These are phyloP conservation scores for Larix kaempferi DNA, from an alignment of 75 land plant genomes.

Conservation along the genomic window DNA sequence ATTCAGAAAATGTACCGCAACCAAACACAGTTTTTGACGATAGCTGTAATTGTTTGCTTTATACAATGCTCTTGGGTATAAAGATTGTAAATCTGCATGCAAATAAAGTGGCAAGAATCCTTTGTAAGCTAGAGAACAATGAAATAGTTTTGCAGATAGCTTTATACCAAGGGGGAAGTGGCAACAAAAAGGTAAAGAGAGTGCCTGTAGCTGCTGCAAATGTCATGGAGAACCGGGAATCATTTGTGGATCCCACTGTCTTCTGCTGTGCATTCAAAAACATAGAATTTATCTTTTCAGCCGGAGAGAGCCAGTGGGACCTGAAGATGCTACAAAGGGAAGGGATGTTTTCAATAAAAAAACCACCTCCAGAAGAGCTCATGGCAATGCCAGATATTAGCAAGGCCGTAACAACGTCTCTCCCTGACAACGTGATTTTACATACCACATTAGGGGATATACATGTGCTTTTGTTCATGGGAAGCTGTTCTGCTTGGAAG, in stretches of 20 bases:
- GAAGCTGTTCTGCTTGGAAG: too few relatives aligned
- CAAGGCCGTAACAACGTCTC: slow-evolving; percentile 81
- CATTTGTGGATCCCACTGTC: too few relatives aligned
- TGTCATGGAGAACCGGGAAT: too few relatives aligned
- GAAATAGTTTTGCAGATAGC: slow-evolving; percentile 88
- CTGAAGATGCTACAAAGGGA: slow-evolving; percentile 98
- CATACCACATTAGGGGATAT: too few relatives aligned
- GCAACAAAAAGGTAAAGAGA: too few relatives aligned
- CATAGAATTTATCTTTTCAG: slow-evolving; percentile 93
- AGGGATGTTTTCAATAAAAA: slow-evolving; percentile 98
- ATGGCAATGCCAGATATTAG: slow-evolving; percentile 89
- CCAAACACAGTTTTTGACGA: too few relatives aligned
- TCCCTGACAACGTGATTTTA: slow-evolving; percentile 93
- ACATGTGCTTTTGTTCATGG: not conserved
- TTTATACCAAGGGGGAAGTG: slow-evolving; percentile 85
- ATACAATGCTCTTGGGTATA: slow-evolving; percentile 90
- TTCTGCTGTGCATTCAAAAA: too few relatives aligned
- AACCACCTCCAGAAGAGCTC: slow-evolving; percentile 96
- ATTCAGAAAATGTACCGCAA: too few relatives aligned
- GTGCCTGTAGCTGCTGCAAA: too few relatives aligned
- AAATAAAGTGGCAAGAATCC: slow-evolving; percentile 92
- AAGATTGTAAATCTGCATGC: slow-evolving; percentile 96
- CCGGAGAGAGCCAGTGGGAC: slow-evolving; percentile 96
- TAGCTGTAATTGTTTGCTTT: slow-evolving; percentile 85
- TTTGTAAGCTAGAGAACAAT: slow-evolving; percentile 98